phyloP scores from a whole-genome alignment of 345 rosid genomes.

The Raphanus sativus region DNA sequence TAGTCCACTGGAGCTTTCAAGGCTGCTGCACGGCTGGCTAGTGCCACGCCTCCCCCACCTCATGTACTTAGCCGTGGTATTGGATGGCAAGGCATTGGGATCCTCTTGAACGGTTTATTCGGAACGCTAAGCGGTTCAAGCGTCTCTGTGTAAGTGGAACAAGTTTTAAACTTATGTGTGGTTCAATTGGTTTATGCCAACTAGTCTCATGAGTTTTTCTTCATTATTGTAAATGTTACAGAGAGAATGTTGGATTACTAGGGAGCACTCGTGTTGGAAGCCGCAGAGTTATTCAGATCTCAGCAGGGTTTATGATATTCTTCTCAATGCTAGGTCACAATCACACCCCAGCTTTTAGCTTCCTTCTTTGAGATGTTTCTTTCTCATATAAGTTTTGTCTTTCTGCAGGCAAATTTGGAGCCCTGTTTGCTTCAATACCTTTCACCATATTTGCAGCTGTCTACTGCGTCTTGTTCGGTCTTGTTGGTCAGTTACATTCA shows the following conservation, averaged over 20 bases:
- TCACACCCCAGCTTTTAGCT: not conserved
- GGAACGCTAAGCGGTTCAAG: constrained; percentile 84
- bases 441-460: constrained; percentile 92
- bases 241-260: constrained; percentile 92
- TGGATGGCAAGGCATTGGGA: constrained; percentile 99
- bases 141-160: constrained; percentile 69
- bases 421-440: constrained; percentile 94
- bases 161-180: not conserved
- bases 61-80: constrained; percentile 98
- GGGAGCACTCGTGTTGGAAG: constrained; percentile 98
- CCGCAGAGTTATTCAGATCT: constrained; percentile 92
- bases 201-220: constrained; percentile 5
- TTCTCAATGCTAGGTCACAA: constrained; percentile 83
- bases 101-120: constrained; percentile 77
- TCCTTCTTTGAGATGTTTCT: not conserved
- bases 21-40: constrained; percentile 93
- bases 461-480: constrained; percentile 87
- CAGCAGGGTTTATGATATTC: constrained; percentile 98
- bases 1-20: constrained; percentile 97
- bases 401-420: constrained; percentile 86
- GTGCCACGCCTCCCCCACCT: constrained; percentile 99
- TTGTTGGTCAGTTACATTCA: constrained; percentile 58
- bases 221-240: constrained; percentile 36
- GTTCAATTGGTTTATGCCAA: not conserved
- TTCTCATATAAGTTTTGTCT: not conserved